Percentiles rank a stretch among this genome's conserved stretches.
phyloP scores from a whole-genome alignment of 2,329 filamentous ascomycete species.

The Coniochaeta sp. region DNA sequence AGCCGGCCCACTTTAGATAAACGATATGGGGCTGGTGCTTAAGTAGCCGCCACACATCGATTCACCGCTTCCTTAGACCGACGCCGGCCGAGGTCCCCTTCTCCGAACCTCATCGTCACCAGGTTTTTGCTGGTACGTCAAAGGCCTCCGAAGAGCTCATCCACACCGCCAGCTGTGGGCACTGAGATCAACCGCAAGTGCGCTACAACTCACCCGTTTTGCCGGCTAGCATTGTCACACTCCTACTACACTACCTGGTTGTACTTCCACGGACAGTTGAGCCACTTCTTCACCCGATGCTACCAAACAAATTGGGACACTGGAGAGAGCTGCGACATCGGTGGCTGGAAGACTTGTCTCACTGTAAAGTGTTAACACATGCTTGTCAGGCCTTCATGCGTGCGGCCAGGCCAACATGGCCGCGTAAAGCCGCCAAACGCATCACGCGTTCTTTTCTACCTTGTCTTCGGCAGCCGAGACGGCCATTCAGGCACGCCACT shows the following conservation, averaged over 20 bases:
- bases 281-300: not conserved
- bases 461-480: not conserved
- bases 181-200: not conserved
- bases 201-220: not conserved
- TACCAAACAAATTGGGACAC: not conserved
- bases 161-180: not conserved
- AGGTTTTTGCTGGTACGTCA: not conserved
- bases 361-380: not conserved
- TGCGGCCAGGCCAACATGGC: not conserved
- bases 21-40: not conserved
- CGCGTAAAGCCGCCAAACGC: slow-evolving; percentile 1
- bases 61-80: not conserved
- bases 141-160: no score
- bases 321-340: not conserved
- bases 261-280: not conserved
- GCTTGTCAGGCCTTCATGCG: not conserved
- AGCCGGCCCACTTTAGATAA: not conserved
- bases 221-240: not conserved
- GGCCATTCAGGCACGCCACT: not conserved
- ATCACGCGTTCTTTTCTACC: not conserved
- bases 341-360: not conserved
- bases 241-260: not conserved
- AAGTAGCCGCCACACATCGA: not conserved
- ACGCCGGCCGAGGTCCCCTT: not conserved
- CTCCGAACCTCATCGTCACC: not conserved